Conservation (phyloP, 2,329 filamentous ascomycete species). For the Aureobasidium sp. region DNA sequence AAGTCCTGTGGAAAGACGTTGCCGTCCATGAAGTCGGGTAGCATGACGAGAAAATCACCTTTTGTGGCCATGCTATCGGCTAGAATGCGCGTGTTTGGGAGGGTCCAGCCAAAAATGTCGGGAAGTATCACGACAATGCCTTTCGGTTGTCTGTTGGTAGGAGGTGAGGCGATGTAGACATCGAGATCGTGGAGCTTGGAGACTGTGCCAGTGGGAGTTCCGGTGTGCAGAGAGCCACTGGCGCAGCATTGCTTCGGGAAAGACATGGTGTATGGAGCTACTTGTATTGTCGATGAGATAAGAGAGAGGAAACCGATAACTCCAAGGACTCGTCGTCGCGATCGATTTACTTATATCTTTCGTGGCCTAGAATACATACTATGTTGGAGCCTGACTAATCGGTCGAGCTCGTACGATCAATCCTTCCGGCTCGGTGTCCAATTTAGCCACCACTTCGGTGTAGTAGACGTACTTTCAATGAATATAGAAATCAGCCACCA, state of each 20-base stretch:
- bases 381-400: background rate
- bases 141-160: slow-evolving; percentile 23
- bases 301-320: background rate
- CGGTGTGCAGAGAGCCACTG: slow-evolving; percentile 32
- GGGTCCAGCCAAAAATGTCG: slow-evolving; percentile 32
- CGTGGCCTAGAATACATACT: background rate
- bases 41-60: slow-evolving; percentile 25
- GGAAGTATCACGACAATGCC: slow-evolving; percentile 34
- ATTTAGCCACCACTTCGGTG: background rate
- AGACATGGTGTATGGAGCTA: slow-evolving; percentile 10
- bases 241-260: slow-evolving; percentile 29
- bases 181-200: slow-evolving; percentile 32
- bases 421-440: background rate
- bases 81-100: slow-evolving; percentile 33
- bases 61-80: slow-evolving; percentile 32
- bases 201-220: slow-evolving; percentile 29
- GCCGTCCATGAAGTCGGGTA: slow-evolving; percentile 34
- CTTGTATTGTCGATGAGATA: background rate
- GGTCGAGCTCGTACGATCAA: background rate
- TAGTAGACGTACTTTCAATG: too few species aligned
- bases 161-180: slow-evolving; percentile 32
- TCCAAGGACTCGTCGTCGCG: background rate
- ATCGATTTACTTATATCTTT: background rate
- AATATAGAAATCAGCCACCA: background rate
- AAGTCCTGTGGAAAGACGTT: slow-evolving; percentile 23